These are phyloP conservation scores for Neonectria ditissima DNA, from an alignment of 2,329 filamentous ascomycete genomes.

Conservation along the genomic window DNA sequence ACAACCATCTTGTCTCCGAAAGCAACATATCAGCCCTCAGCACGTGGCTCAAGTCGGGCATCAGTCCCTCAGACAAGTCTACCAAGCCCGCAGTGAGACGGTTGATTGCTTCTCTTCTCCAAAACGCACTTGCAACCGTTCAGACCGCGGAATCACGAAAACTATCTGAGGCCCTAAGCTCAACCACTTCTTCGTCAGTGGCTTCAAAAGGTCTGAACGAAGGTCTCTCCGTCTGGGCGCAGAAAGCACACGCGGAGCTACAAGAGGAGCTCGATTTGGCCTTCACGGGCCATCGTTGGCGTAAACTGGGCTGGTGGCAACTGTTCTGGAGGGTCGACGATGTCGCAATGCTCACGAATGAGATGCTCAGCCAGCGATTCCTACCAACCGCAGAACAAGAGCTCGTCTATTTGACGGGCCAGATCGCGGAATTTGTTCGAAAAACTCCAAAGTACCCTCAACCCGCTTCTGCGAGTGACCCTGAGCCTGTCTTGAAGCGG, in stretches of 20 bases:
- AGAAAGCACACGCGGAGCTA: conserved; percentile 84
- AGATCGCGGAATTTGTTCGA: conserved; percentile 67
- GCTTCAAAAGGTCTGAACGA: conserved; percentile 62
- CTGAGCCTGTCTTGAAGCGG: conserved; percentile 28
- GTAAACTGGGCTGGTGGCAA: conserved; percentile 90
- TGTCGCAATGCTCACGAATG: conserved; percentile 83
- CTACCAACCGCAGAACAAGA: conserved; percentile 82
- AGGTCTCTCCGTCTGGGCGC: conserved; percentile 78
- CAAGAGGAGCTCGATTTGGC: conserved; percentile 82
- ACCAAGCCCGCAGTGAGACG: conserved; percentile 75
- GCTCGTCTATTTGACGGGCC: conserved; percentile 85
- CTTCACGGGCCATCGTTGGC: conserved; percentile 82
- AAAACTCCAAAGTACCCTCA: conserved; percentile 50
- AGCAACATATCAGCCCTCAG: conserved; percentile 75
- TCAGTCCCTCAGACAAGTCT: conserved; percentile 53
- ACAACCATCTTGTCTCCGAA: conserved; percentile 78
- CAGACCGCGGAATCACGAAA: conserved; percentile 59
- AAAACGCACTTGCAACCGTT: conserved; percentile 64
- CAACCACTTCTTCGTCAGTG: conserved; percentile 50
- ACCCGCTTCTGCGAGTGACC: conserved; percentile 44
- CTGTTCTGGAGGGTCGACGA: conserved; percentile 96
- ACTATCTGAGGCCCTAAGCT: conserved; percentile 49
- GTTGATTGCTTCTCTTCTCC: conserved; percentile 76
- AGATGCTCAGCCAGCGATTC: conserved; percentile 82
- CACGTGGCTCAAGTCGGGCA: conserved; percentile 72